These are phyloP conservation scores for Sordariomycetes sp. DNA, from an alignment of 2,329 filamentous ascomycete genomes.

Conservation along the genomic window DNA sequence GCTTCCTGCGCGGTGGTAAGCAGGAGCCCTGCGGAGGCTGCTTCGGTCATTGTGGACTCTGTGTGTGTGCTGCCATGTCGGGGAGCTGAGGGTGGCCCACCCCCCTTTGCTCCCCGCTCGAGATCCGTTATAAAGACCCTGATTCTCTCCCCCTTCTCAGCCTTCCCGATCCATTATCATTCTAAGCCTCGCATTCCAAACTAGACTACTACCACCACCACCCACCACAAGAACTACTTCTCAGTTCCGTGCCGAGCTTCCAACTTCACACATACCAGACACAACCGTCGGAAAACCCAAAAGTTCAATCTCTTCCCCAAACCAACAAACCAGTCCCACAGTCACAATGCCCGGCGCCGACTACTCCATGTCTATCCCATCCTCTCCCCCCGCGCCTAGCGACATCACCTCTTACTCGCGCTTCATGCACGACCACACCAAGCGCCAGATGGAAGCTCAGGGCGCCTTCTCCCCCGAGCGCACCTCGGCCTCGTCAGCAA, in stretches of 20 bases:
- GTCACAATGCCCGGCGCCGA: slow-evolving; percentile 30
- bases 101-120: background rate
- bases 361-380: slow-evolving; percentile 25
- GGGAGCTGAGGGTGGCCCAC: too few species aligned
- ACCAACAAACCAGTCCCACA: slow-evolving; percentile 2
- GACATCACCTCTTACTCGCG: slow-evolving; percentile 48
- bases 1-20: too few species aligned
- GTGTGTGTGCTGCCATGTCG: too few species aligned
- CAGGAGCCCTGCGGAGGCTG: too few species aligned
- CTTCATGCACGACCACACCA: slow-evolving; percentile 57
- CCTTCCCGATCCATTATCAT: background rate
- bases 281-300: too few species aligned
- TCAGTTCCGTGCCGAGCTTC: background rate
- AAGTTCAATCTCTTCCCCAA: too few species aligned
- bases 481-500: slow-evolving; percentile 3
- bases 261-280: slow-evolving; percentile 1
- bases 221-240: background rate
- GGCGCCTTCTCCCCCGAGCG: slow-evolving; percentile 17
- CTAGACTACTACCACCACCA: background rate
- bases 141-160: background rate
- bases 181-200: background rate
- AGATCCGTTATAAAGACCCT: slow-evolving; percentile 5
- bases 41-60: too few species aligned
- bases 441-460: slow-evolving; percentile 52
- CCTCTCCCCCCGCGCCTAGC: slow-evolving; percentile 28